Conservation (phyloP, 129 eudicot genomes). For the Artemisia argyi region DNA sequence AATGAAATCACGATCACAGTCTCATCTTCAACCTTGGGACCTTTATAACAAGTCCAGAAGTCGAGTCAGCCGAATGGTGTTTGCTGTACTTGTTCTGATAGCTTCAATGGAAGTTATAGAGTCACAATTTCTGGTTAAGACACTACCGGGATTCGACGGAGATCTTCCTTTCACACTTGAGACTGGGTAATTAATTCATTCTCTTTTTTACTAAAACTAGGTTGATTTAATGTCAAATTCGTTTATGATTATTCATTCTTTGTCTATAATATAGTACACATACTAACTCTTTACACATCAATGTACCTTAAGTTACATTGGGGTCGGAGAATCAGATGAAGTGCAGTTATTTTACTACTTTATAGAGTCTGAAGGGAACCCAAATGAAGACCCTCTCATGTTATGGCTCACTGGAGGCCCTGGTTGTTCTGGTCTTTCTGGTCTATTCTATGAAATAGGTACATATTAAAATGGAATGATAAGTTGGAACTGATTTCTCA, state of each 20-base stretch:
- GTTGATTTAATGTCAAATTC: too few relatives aligned
- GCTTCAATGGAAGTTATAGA: slow-evolving; percentile 3
- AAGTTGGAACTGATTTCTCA: neutral
- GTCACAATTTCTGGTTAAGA: slow-evolving; percentile 28
- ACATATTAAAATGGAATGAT: neutral
- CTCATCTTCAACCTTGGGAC: slow-evolving; percentile 13
- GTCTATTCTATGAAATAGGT: slow-evolving; percentile 25
- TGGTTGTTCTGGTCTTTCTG: slow-evolving; percentile 32
- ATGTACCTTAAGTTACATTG: slow-evolving; percentile 19
- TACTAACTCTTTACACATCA: slow-evolving; percentile 3
- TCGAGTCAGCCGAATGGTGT: neutral
- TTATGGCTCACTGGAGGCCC: slow-evolving; percentile 40
- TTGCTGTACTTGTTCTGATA: slow-evolving; percentile 9
- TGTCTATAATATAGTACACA: neutral
- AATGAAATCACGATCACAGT: slow-evolving; percentile 6
- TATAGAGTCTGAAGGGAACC: slow-evolving; percentile 29
- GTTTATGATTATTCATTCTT: too few relatives aligned
- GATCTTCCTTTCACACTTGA: slow-evolving; percentile 45
- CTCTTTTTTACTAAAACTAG: neutral
- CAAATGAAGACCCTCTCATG: slow-evolving; percentile 32
- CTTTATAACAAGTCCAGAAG: neutral
- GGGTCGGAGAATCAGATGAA: slow-evolving; percentile 29
- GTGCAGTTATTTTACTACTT: slow-evolving; percentile 35
- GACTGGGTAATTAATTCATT: slow-evolving; percentile 30
- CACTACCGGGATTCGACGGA: slow-evolving; percentile 33